Evolutionary conservation across 2,329 filamentous ascomycete species (phyloP).

Genomic region (Penicillium thymicola): DNA sequence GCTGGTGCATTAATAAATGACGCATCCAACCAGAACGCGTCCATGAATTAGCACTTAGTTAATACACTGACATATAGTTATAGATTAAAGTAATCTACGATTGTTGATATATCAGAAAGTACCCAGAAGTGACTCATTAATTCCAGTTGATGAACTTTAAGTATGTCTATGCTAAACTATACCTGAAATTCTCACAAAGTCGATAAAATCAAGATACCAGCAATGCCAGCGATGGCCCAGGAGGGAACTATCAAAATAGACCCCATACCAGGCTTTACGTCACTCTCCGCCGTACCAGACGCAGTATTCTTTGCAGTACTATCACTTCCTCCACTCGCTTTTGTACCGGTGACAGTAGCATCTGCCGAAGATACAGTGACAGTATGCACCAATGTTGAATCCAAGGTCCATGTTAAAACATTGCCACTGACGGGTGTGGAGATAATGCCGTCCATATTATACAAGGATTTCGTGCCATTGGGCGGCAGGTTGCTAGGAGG

Average conservation of each 20-base stretch:
- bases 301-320: neutral
- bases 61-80: too few relatives aligned
- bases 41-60: too few relatives aligned
- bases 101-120: too few relatives aligned
- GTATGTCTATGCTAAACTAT: too few relatives aligned
- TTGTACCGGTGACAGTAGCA: neutral
- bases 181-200: neutral
- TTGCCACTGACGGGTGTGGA: conserved; percentile 15
- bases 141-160: too few relatives aligned
- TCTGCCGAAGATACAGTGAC: conserved; percentile 10
- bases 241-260: neutral
- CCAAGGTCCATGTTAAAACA: conserved; percentile 16
- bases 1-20: too few relatives aligned
- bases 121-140: too few relatives aligned
- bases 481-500: conserved; percentile 5
- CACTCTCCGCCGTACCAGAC: neutral
- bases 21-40: too few relatives aligned
- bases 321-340: neutral
- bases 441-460: conserved; percentile 11
- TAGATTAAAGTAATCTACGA: too few relatives aligned
- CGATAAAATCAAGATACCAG: neutral
- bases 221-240: neutral
- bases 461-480: conserved; percentile 15
- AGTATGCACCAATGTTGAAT: neutral
- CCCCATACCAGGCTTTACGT: neutral